Conservation (phyloP, 2,329 filamentous ascomycete species). For the Mycosphaerella sp. region DNA sequence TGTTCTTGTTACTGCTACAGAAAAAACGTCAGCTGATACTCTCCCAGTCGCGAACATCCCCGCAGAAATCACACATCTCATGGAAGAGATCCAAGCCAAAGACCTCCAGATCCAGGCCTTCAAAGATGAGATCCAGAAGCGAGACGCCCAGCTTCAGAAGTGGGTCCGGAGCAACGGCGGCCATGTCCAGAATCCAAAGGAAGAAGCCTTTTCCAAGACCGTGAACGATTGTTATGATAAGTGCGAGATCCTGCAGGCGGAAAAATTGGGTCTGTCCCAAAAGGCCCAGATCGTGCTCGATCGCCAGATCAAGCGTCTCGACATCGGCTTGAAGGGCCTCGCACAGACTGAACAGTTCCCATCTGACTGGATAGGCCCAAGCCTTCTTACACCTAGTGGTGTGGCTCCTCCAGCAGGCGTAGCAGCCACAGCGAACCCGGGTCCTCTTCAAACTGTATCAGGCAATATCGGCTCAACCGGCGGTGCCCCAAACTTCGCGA, state of each 20-base stretch:
- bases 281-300: conserved; percentile 59
- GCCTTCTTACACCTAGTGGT: conserved; percentile 45
- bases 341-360: conserved; percentile 54
- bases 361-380: conserved; percentile 54
- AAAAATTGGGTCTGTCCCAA: conserved; percentile 65
- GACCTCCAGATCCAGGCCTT: conserved; percentile 66
- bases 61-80: conserved; percentile 73
- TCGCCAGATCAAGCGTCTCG: conserved; percentile 56
- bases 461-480: conserved; percentile 46
- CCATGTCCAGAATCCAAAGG: conserved; percentile 66
- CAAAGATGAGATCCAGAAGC: conserved; percentile 61
- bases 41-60: conserved; percentile 64
- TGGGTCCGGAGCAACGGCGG: conserved; percentile 73
- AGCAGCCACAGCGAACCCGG: conserved; percentile 41
- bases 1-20: neutral
- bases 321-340: conserved; percentile 55
- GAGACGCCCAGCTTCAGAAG: conserved; percentile 70
- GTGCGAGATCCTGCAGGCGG: conserved; percentile 64
- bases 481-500: conserved; percentile 48
- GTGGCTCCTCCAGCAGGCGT: conserved; percentile 22
- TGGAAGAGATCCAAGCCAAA: conserved; percentile 77
- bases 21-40: neutral
- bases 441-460: conserved; percentile 50
- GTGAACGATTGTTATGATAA: conserved; percentile 62
- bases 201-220: conserved; percentile 59